Base-by-base conservation (phyloP, 2,329 filamentous ascomycete genomes). In the Cladosporium halotolerans region DNA sequence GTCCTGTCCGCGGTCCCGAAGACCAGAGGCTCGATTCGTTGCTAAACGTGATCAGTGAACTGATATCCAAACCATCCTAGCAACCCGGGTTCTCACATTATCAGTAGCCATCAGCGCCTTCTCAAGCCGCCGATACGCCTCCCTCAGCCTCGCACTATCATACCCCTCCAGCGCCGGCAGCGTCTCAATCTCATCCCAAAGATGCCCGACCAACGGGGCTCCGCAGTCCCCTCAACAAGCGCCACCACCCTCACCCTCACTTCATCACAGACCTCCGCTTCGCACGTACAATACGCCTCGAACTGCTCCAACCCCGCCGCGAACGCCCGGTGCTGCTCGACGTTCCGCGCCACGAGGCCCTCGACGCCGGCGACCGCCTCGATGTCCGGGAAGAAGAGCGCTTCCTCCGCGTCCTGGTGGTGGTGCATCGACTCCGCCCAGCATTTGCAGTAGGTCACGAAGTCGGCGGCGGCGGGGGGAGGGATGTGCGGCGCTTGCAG, bases 1-100 rank as follows among this genome's bases (percentile, higher is more conserved):
- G 36, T 63, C 45, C 63, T 60, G 44, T 71, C 69, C 55, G 65
- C 62, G 8, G 65, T 68, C 9, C 69, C 66, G 57, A 71, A 66
- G 13, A 71, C 63, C 23, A 69, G 61, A 3, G 68, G 68, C 2
- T 58, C 60, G 23, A 68, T 66, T 23, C 62, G 60, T 54, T 68
- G 60, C 68, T 68, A 58, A 6, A 48, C 9, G 46, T 8, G 9
- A n/a, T 51, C 13, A 51, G 39, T 31, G 23, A 28, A 28, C 23
- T 28, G 2, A 28, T 28, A 28, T 5, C 23, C 23, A 7, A 28
- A 28, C 10, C 1, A 7, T 7, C 23, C 5, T 4, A 28, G 7
- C 5, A 28, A 2, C 23, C 23, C 4, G 2, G 28, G 13, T 8
- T 23, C 61, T 61, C 2, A 62, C 63, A 57, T 66, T 66, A 41